Evolutionary conservation across 345 rosid species (phyloP).

Genomic region (Luvunga scandens): DNA sequence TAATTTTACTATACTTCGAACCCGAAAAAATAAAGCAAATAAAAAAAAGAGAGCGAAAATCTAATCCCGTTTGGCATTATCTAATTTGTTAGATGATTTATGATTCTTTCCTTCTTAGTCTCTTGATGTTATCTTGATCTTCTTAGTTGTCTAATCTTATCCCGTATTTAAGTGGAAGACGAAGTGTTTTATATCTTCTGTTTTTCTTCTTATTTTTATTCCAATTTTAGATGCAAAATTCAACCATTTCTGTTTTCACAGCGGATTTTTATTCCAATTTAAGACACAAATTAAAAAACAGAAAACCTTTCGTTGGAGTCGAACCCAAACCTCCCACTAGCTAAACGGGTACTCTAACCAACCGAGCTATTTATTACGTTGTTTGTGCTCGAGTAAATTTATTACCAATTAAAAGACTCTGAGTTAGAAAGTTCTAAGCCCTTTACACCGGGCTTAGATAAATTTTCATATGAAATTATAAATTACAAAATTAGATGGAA

Average conservation of each 20-base stretch:
- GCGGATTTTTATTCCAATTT: too few relatives aligned
- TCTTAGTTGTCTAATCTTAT: not conserved
- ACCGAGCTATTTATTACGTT: too few relatives aligned
- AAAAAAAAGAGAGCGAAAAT: not conserved
- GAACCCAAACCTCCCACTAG: conserved; percentile 17
- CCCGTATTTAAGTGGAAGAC: not conserved
- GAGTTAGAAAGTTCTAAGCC: conserved; percentile 68
- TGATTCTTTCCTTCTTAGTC: not conserved
- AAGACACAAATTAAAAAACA: too few relatives aligned
- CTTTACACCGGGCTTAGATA: conserved; percentile 39
- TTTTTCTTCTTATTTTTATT: not conserved
- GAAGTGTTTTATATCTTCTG: not conserved
- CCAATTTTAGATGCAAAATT: too few relatives aligned
- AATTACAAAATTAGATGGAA: too few relatives aligned
- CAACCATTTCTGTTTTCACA: too few relatives aligned
- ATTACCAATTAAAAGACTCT: too few relatives aligned
- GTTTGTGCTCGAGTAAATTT: too few relatives aligned
- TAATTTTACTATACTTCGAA: not conserved
- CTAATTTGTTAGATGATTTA: not conserved
- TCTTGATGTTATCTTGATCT: not conserved
- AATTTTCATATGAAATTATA: too few relatives aligned
- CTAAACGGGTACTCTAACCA: conserved; percentile 97
- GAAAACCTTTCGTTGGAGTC: too few relatives aligned
- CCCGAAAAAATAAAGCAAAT: not conserved
- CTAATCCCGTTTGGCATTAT: not conserved